A percentile compares a stretch with the other conserved stretches of the same genome.
Conservation (phyloP, 2,329 filamentous ascomycete genomes). For the Hypoxylon sp. region DNA sequence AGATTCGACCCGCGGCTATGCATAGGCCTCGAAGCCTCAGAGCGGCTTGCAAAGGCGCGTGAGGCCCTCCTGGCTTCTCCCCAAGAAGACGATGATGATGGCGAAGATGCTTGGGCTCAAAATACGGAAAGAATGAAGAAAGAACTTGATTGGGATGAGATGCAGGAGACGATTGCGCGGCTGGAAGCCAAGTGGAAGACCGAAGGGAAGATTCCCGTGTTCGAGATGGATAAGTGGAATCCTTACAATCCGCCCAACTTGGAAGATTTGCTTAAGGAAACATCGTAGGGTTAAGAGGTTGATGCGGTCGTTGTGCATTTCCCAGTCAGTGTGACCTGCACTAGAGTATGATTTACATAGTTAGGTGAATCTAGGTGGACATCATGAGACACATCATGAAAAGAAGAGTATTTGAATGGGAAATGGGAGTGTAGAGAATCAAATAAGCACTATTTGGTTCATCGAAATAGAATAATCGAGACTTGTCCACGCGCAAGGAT, state of each 20-base stretch:
- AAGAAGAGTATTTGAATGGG: too few relatives aligned
- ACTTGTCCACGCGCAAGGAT: neutral
- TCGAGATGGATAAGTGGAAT: constrained; percentile 42
- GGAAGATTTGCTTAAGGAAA: constrained; percentile 8
- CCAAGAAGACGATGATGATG: constrained; percentile 12
- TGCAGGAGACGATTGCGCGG: constrained; percentile 10
- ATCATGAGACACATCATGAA: too few relatives aligned
- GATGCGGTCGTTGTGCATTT: neutral
- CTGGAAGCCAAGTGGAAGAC: constrained; percentile 35
- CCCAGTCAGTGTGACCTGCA: neutral
- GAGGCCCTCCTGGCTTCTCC: constrained; percentile 32
- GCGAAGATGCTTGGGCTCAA: constrained; percentile 26
- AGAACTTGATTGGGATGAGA: constrained; percentile 31
- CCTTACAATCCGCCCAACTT: constrained; percentile 24
- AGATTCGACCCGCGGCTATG: constrained; percentile 82
- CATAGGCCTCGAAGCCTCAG: constrained; percentile 73
- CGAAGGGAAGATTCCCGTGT: constrained; percentile 34
- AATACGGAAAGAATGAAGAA: constrained; percentile 34
- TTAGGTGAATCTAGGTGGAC: neutral
- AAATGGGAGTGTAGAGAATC: too few relatives aligned
- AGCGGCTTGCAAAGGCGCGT: constrained; percentile 65
- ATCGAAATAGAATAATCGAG: neutral
- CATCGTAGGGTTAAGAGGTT: neutral
- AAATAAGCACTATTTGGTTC: neutral
- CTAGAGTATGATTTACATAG: neutral